Conservation (phyloP, 768 basidiomycete genomes). For the Leccinum pellstonianum region DNA sequence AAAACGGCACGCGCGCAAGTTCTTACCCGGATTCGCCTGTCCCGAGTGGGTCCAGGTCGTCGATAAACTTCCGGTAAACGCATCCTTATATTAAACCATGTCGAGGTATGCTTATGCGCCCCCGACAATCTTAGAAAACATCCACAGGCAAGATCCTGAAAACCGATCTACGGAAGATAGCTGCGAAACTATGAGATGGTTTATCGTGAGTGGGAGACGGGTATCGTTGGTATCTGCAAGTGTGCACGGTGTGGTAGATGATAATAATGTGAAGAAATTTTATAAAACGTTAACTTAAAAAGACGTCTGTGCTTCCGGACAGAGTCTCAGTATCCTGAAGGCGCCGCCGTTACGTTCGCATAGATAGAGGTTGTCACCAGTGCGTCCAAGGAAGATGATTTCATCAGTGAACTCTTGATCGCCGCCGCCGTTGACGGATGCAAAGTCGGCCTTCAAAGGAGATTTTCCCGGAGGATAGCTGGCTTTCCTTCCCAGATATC, state of each 20-base stretch:
- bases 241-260: conserved; percentile 23
- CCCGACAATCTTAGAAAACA: conserved; percentile 60
- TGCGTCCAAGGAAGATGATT: conserved; percentile 78
- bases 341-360: conserved; percentile 74
- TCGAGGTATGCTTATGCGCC: conserved; percentile 1
- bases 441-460: conserved; percentile 51
- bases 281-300: conserved; percentile 7
- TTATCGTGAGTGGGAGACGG: conserved; percentile 16
- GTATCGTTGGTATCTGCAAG: conserved; percentile 31
- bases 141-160: conserved; percentile 88
- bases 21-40: conserved; percentile 80
- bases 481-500: conserved; percentile 47
- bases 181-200: conserved; percentile 59
- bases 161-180: conserved; percentile 64
- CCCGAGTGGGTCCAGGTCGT: conserved; percentile 88
- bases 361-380: conserved; percentile 73
- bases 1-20: conserved; percentile 57
- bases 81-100: background rate
- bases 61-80: conserved; percentile 70
- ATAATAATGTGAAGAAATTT: conserved; percentile 11
- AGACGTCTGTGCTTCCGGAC: conserved; percentile 38
- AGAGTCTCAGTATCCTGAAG: conserved; percentile 74
- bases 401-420: conserved; percentile 61
- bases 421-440: conserved; percentile 48
- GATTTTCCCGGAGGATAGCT: conserved; percentile 49